Conservation (phyloP, 192 early-diverging fungal genomes). For the Physocladia obscura region DNA sequence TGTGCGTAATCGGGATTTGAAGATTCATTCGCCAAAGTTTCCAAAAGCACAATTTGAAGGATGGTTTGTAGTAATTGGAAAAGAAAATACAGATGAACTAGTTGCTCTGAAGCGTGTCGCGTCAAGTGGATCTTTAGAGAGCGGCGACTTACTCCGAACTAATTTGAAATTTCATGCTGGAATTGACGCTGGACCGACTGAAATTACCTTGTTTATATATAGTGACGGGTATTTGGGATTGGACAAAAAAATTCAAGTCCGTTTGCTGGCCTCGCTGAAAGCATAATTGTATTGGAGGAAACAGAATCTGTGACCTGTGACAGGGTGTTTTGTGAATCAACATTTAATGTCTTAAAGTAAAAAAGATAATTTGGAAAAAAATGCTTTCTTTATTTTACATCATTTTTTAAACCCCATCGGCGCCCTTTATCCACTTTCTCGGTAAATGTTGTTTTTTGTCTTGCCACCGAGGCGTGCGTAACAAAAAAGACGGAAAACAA, state of each 20-base stretch:
- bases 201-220: neutral
- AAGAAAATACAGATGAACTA: conserved; percentile 63
- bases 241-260: conserved; percentile 45
- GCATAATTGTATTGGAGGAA: too few relatives aligned
- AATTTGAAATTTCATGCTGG: conserved; percentile 14
- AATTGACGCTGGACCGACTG: conserved; percentile 6
- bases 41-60: conserved; percentile 91
- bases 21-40: conserved; percentile 80
- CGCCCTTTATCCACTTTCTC: too few relatives aligned
- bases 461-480: too few relatives aligned
- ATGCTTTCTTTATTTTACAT: too few relatives aligned
- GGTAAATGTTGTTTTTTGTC: too few relatives aligned
- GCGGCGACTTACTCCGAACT: neutral
- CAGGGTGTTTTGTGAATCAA: too few relatives aligned
- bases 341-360: too few relatives aligned
- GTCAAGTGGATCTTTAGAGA: neutral
- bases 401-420: too few relatives aligned
- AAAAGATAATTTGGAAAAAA: too few relatives aligned
- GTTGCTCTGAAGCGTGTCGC: conserved; percentile 78
- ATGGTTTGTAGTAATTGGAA: conserved; percentile 87
- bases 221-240: conserved; percentile 53
- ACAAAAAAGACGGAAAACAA: too few relatives aligned
- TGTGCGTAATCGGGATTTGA: conserved; percentile 18
- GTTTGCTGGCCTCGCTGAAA: conserved; percentile 11
- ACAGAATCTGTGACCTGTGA: too few relatives aligned